Evolutionary conservation across 306 rosid genomes (phyloP), one percentile per base, ranked within the genome.

Genomic region (Styphnolobium japonicum): DNA sequence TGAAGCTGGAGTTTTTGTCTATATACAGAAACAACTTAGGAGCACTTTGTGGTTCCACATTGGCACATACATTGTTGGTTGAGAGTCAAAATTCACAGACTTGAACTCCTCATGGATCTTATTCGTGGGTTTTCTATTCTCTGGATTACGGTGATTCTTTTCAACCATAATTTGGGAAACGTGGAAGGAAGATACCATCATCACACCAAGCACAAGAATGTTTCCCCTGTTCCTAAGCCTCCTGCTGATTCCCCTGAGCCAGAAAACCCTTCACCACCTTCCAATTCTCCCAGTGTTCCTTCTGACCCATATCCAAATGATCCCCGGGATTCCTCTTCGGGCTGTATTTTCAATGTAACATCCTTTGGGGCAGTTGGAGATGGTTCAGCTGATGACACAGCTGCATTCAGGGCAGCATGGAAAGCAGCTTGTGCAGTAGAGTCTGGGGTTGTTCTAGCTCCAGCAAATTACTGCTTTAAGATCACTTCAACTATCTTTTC

Each of bases 371-470:
- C 97, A 0, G 91, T 90, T 40, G 99, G 99, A 71, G 98, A 96
- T 63, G 99, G 98, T n/a, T 74, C 55, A 4, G 73, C 92, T 7
- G 99, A 95, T 80, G 99, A 93, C 85, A 95, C 99, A 10, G 53
- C 65, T 10, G 97, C 99, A 48, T 95, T 95, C 60, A 72, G 56
- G n/a, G 85, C 81, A 68, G 97, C 99, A 16, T 95, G 99, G 99
- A 93, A 93, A 88, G 93, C 88, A 37, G 99, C 99, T 7, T 95
- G 99, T 82, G 91, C 90, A 0, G 94, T 91, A 0, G 94, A 91
- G 23, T 85, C 93, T 6, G 98, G 87, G 4, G 85, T 89, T 31
- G 60, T 95, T 72, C 71, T 95, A 27, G 99, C 88, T 78, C 98
- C 97, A 0, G 77, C 82, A 2, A 73, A 83, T 10, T 77, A 82